phyloP scores from a whole-genome alignment of 2,329 filamentous ascomycete species.

The Tolypocladium guangdongense region DNA sequence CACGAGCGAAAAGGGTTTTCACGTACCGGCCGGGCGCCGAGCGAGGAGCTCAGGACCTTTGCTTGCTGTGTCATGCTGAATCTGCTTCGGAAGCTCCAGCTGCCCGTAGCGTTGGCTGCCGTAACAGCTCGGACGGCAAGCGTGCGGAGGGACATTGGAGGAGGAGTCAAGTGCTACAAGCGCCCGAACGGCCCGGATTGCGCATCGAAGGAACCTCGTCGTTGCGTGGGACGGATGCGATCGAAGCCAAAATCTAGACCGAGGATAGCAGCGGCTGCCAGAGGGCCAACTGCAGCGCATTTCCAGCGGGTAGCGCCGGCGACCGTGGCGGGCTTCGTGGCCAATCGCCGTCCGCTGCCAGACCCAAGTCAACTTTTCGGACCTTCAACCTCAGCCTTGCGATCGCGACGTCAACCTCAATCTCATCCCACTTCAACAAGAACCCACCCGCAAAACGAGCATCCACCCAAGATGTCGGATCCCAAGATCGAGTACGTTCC shows the following conservation, averaged over 20 bases:
- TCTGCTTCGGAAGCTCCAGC: slow-evolving; percentile 28
- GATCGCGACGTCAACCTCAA: slow-evolving; percentile 9
- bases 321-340: not conserved
- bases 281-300: not conserved
- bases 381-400: slow-evolving; percentile 23
- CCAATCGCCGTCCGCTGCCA: slow-evolving; percentile 15
- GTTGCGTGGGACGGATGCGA: not conserved
- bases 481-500: slow-evolving; percentile 58
- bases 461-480: slow-evolving; percentile 43
- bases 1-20: not conserved
- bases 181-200: slow-evolving; percentile 18
- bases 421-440: slow-evolving; percentile 8
- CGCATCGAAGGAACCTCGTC: slow-evolving; percentile 19
- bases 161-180: slow-evolving; percentile 14
- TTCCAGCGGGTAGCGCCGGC: not conserved
- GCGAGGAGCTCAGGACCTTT: slow-evolving; percentile 54
- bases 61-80: slow-evolving; percentile 69
- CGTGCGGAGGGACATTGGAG: slow-evolving; percentile 47
- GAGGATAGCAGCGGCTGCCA: slow-evolving; percentile 12
- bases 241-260: slow-evolving; percentile 14
- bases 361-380: slow-evolving; percentile 18
- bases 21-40: slow-evolving; percentile 25
- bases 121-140: slow-evolving; percentile 42
- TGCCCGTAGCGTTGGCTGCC: slow-evolving; percentile 33
- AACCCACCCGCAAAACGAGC: slow-evolving; percentile 3